Conservation (phyloP, 495 filamentous ascomycete species). For the Cetradonia linearis region DNA sequence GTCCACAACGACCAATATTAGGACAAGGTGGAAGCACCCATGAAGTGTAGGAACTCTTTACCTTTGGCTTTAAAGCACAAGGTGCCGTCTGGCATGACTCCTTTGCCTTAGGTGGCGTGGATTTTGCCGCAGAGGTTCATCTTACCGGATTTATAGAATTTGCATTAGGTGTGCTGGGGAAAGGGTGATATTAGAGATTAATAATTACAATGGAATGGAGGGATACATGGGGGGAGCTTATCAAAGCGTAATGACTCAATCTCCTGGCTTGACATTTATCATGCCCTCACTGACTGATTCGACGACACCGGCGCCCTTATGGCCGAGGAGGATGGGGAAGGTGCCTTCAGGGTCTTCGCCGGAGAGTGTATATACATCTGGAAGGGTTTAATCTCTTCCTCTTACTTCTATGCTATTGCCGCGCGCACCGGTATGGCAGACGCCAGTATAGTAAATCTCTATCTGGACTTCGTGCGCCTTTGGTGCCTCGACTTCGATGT, state of each 20-base stretch:
- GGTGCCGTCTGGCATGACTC: slow-evolving; percentile 97
- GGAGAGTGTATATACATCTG: slow-evolving; percentile 95
- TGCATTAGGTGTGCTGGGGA: slow-evolving; percentile 83
- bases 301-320: slow-evolving; percentile 94
- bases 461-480: slow-evolving; percentile 93
- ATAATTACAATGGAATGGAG: not conserved
- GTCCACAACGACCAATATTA: slow-evolving; percentile 96
- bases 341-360: slow-evolving; percentile 98
- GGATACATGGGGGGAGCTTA: slow-evolving; percentile 33
- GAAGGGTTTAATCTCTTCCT: slow-evolving; percentile 16
- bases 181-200: slow-evolving; percentile 12
- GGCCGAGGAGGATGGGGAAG: slow-evolving; percentile 90
- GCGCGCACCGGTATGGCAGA: slow-evolving; percentile 84
- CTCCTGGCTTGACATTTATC: slow-evolving; percentile 78
- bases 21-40: slow-evolving; percentile 97
- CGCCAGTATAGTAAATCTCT: slow-evolving; percentile 90
- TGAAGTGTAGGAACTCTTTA: slow-evolving; percentile 92
- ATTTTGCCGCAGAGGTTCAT: slow-evolving; percentile 99
- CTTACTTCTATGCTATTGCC: not conserved
- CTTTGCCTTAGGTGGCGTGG: slow-evolving; percentile 87
- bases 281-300: slow-evolving; percentile 96
- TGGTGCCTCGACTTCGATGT: slow-evolving; percentile 83
- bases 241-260: slow-evolving; percentile 94
- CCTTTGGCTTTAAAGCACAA: slow-evolving; percentile 90
- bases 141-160: slow-evolving; percentile 99